Conservation (phyloP, 306 rosid species). For the Quercus gilva region DNA sequence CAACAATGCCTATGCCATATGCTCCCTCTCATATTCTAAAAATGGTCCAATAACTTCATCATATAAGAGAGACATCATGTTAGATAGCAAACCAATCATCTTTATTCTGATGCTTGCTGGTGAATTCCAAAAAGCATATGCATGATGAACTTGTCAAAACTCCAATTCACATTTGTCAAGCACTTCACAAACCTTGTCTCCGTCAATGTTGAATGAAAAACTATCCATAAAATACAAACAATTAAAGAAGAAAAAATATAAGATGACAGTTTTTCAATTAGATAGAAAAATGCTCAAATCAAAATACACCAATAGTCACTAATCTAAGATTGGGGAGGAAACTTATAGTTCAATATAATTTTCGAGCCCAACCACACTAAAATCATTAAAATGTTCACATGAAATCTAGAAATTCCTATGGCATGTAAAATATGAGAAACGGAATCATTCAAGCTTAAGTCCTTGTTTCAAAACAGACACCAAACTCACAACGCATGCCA, state of each 20-base stretch:
- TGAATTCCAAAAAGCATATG: background rate
- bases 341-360: background rate
- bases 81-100: background rate
- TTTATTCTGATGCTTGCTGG: background rate
- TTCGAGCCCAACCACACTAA: background rate
- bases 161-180: background rate
- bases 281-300: background rate
- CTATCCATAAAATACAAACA: background rate
- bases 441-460: slow-evolving; percentile 9
- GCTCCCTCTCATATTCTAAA: background rate
- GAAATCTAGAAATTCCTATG: background rate
- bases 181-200: background rate
- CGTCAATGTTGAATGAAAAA: background rate
- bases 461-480: slow-evolving; percentile 17
- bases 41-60: background rate
- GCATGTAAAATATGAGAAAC: background rate
- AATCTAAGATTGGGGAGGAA: slow-evolving; percentile 7
- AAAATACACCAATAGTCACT: background rate
- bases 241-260: background rate
- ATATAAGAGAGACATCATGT: background rate
- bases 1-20: background rate
- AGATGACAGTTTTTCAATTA: background rate
- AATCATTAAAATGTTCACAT: background rate
- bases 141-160: background rate
- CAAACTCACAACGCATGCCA: slow-evolving; percentile 1